phyloP scores from a whole-genome alignment of 2,329 filamentous ascomycete species.

The Scortechinia acanthostroma region DNA sequence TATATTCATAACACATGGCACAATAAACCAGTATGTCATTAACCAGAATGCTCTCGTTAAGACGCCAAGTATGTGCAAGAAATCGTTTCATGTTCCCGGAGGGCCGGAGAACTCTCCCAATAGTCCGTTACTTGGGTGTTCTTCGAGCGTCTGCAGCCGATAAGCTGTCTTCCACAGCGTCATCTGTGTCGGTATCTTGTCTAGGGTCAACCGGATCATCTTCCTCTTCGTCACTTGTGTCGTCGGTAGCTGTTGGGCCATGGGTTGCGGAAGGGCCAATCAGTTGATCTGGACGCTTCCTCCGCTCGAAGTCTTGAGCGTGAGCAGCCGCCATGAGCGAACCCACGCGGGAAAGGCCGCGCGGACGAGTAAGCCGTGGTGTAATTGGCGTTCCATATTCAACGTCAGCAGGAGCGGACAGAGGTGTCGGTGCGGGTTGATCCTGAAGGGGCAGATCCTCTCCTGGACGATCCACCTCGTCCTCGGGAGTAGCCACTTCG shows the following conservation, averaged over 20 bases:
- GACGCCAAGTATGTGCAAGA: too few species aligned
- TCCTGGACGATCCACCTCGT: conserved; percentile 17
- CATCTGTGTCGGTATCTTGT: neutral
- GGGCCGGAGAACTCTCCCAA: too few species aligned
- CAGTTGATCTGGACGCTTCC: neutral
- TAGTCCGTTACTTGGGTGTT: too few species aligned
- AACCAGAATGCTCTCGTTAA: too few species aligned
- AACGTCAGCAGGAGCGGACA: neutral
- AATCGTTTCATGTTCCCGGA: too few species aligned
- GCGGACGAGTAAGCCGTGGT: neutral
- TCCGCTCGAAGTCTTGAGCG: conserved; percentile 1
- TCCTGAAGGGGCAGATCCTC: neutral
- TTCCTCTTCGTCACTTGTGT: neutral
- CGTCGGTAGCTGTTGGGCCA: neutral
- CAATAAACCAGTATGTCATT: too few species aligned
- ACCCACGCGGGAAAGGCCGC: neutral
- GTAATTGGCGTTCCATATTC: neutral
- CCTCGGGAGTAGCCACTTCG: conserved; percentile 40
- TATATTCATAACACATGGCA: too few species aligned
- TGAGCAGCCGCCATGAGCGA: neutral
- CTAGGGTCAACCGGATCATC: neutral
- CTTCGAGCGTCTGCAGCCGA: too few species aligned
- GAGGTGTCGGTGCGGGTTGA: neutral
- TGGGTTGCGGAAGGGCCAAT: neutral
- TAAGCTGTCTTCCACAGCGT: neutral